phyloP scores from a whole-genome alignment of 495 filamentous ascomycete genomes.

The Neurospora sp. region DNA sequence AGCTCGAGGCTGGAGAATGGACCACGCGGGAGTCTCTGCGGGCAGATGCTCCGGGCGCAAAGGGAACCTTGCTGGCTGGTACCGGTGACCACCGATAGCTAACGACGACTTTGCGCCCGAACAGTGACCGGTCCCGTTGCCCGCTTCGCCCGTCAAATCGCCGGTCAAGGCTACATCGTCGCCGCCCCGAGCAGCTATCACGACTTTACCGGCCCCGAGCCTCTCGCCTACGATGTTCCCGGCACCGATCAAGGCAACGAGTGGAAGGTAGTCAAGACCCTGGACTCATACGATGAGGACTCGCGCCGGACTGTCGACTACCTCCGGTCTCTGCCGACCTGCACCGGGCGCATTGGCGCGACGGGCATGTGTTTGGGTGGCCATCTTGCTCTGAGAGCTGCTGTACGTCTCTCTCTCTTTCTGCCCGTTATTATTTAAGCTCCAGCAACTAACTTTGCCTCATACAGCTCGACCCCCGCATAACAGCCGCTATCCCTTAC shows the following conservation, averaged over 20 bases:
- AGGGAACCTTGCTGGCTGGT: neutral
- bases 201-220: slow-evolving; percentile 79
- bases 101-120: neutral
- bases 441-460: neutral
- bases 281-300: slow-evolving; percentile 86
- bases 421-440: neutral
- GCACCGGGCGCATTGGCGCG: slow-evolving; percentile 73
- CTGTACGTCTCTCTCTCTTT: slow-evolving; percentile 23
- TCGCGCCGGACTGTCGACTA: slow-evolving; percentile 60
- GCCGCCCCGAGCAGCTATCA: slow-evolving; percentile 87
- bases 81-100: neutral
- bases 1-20: neutral
- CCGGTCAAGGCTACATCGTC: slow-evolving; percentile 87
- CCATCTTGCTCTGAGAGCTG: slow-evolving; percentile 78
- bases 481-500: slow-evolving; percentile 72
- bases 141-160: slow-evolving; percentile 86
- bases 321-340: slow-evolving; percentile 65
- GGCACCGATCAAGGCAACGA: slow-evolving; percentile 83
- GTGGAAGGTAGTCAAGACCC: slow-evolving; percentile 78
- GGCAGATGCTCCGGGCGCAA: neutral
- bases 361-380: slow-evolving; percentile 97
- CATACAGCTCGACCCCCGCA: slow-evolving; percentile 53
- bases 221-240: slow-evolving; percentile 75
- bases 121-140: slow-evolving; percentile 85
- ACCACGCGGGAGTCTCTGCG: neutral